A percentile compares a stretch with the other conserved stretches of the same genome.
Conservation (phyloP, 306 rosid species). For the Citrullus colocynthis region DNA sequence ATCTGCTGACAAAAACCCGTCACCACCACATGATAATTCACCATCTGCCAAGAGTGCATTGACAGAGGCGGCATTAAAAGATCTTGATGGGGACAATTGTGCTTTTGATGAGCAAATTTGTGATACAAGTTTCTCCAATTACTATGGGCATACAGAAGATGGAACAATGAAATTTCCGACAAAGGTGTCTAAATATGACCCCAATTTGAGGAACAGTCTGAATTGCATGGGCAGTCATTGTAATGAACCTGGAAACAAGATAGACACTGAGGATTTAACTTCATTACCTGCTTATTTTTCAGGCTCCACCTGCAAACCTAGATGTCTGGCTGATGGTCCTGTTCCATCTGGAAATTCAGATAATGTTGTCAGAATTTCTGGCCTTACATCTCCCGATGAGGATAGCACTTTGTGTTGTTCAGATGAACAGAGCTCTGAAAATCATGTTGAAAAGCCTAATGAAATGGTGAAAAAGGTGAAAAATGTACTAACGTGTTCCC, state of each 20-base stretch:
- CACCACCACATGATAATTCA: conserved; percentile 20
- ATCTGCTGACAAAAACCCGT: conserved; percentile 17
- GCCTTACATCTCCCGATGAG: conserved; percentile 20
- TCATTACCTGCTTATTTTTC: conserved; percentile 23
- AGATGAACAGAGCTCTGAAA: conserved; percentile 21
- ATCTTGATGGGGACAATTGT: conserved; percentile 17
- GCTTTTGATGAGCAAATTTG: conserved; percentile 22
- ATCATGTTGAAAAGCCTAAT: conserved; percentile 20
- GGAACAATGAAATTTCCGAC: conserved; percentile 8
- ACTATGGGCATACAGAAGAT: conserved; percentile 10
- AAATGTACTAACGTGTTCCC: conserved; percentile 15
- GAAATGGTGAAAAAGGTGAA: conserved; percentile 19
- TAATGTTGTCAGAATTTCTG: conserved; percentile 18
- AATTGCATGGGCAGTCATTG: conserved; percentile 17
- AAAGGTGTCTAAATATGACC: conserved; percentile 7
- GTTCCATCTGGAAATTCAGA: conserved; percentile 30
- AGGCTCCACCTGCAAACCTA: conserved; percentile 20
- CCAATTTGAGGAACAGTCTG: conserved; percentile 7
- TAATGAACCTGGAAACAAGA: conserved; percentile 17
- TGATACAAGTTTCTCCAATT: conserved; percentile 13
- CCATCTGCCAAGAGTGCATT: conserved; percentile 17
- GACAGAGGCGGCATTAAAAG: conserved; percentile 2
- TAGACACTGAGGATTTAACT: conserved; percentile 16
- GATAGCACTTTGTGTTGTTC: conserved; percentile 19
- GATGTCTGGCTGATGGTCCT: conserved; percentile 17